Conservation (phyloP, 176 grass and related monocot species). For the Aegilops speltoides region DNA sequence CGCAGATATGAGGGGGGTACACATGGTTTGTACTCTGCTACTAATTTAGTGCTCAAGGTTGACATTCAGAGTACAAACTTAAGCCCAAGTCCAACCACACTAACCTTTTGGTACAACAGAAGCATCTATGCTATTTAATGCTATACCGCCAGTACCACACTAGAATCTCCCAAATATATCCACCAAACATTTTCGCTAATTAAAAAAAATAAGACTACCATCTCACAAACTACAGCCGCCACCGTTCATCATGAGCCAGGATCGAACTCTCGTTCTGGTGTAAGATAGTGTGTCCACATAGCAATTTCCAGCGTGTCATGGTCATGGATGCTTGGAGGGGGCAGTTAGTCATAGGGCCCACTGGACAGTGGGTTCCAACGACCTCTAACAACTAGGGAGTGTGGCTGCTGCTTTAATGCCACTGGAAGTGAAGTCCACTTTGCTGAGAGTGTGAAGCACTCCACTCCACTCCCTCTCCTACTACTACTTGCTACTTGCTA, state of each 20-base stretch:
- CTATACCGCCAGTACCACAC: background rate
- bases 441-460: constrained; percentile 62
- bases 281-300: background rate
- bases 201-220: background rate
- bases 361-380: constrained; percentile 34
- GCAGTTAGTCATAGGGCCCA: constrained; percentile 19
- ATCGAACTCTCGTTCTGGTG: background rate
- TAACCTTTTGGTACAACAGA: constrained; percentile 4
- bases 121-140: background rate
- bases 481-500: background rate
- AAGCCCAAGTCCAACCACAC: background rate
- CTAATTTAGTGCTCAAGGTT: background rate
- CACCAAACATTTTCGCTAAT: background rate
- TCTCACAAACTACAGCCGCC: too few relatives aligned
- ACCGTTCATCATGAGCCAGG: too few relatives aligned
- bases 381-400: constrained; percentile 16
- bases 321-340: constrained; percentile 7
- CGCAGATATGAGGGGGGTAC: background rate
- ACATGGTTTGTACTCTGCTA: background rate
- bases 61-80: background rate
- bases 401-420: constrained; percentile 39
- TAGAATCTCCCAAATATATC: background rate
- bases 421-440: constrained; percentile 54
- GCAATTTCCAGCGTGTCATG: background rate
- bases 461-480: constrained; percentile 23